Conservation (phyloP, 1,139 yeast species). For the Candida sojae region DNA sequence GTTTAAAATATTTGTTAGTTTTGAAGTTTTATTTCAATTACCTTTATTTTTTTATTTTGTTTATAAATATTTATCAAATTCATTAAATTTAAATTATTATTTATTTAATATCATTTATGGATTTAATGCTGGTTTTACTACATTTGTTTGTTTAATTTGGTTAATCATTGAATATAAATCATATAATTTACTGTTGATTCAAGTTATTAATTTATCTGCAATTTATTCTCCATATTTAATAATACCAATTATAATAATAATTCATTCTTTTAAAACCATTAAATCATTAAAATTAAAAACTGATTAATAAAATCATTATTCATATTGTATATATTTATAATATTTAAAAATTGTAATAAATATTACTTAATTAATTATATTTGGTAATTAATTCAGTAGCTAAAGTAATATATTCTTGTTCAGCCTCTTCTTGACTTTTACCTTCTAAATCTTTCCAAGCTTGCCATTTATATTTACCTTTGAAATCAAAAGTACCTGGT, state of each 20-base stretch:
- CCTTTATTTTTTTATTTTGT: conserved; percentile 67
- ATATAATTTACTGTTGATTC: conserved; percentile 27
- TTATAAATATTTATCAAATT: conserved; percentile 15
- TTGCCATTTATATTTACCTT: conserved; percentile 97
- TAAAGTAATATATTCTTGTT: conserved; percentile 73
- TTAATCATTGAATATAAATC: conserved; percentile 32
- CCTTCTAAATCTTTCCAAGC: conserved; percentile 93
- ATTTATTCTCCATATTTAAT: conserved; percentile 69
- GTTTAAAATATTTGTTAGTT: conserved; percentile 68
- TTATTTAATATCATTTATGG: conserved; percentile 66
- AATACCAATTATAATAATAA: conserved; percentile 58
- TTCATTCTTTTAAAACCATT: conserved; percentile 33
- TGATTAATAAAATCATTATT: background rate
- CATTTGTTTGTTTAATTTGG: conserved; percentile 61
- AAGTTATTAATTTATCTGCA: conserved; percentile 44
- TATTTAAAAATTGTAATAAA: background rate
- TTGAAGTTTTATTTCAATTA: conserved; percentile 73
- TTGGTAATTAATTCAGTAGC: conserved; percentile 68
- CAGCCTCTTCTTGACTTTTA: conserved; percentile 86
- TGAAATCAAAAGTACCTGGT: conserved; percentile 88
- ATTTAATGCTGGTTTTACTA: conserved; percentile 74
- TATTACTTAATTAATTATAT: conserved; percentile 24
- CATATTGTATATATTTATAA: conserved; percentile 1
- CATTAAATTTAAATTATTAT: conserved; percentile 34
- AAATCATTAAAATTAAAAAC: background rate